A percentile compares a stretch with the other conserved stretches of the same genome.
Evolutionary conservation across 306 rosid species (phyloP).

Genomic region (Acacia acuminata): DNA sequence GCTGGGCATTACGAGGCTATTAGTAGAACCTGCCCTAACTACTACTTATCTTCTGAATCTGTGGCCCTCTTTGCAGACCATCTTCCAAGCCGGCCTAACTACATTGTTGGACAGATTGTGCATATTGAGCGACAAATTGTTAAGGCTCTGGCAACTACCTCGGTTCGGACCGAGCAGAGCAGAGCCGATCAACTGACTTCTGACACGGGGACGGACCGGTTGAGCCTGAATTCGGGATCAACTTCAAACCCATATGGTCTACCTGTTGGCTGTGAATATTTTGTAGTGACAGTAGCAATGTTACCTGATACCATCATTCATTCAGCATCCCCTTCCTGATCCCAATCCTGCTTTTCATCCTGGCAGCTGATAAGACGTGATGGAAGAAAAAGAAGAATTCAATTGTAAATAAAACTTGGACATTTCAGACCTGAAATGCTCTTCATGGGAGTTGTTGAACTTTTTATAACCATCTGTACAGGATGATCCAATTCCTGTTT

Average conservation of each 20-base stretch:
- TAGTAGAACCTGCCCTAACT: constrained; percentile 73
- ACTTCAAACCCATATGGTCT: constrained; percentile 79
- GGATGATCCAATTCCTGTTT: constrained; percentile 58
- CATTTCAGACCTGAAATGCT: constrained; percentile 41
- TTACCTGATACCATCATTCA: constrained; percentile 91
- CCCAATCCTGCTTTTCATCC: constrained; percentile 64
- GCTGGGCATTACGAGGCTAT: constrained; percentile 90
- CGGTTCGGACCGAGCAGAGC: constrained; percentile 43
- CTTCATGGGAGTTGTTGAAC: constrained; percentile 55
- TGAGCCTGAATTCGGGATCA: constrained; percentile 97
- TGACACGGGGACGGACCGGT: constrained; percentile 62
- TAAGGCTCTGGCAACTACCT: constrained; percentile 46
- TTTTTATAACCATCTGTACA: constrained; percentile 52
- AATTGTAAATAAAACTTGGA: constrained; percentile 66
- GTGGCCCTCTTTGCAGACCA: constrained; percentile 85
- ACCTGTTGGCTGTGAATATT: constrained; percentile 97
- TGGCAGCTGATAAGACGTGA: constrained; percentile 83
- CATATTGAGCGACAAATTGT: constrained; percentile 86
- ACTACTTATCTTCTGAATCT: constrained; percentile 86
- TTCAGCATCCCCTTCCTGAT: constrained; percentile 96
- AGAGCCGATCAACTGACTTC: constrained; percentile 44
- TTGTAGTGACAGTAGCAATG: constrained; percentile 94
- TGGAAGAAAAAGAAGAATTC: constrained; percentile 65
- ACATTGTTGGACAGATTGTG: constrained; percentile 97
- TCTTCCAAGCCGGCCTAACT: constrained; percentile 78